phyloP scores from a whole-genome alignment of 2,329 filamentous ascomycete genomes.

The Nothomitra cinnamomea region DNA sequence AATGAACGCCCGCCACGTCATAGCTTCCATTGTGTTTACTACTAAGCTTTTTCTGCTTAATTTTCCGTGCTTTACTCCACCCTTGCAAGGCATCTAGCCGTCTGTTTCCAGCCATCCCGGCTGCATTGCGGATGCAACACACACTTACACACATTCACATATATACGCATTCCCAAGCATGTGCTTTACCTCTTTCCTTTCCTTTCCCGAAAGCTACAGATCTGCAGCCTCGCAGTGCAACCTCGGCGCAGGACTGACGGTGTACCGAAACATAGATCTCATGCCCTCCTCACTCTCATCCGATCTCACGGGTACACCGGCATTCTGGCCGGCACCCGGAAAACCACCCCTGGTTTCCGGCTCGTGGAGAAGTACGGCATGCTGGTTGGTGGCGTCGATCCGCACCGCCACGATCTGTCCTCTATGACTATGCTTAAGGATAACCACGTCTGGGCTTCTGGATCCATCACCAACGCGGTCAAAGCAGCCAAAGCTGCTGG shows the following conservation, averaged over 20 bases:
- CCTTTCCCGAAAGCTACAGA: background rate
- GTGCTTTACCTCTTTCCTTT: background rate
- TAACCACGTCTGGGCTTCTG: slow-evolving; percentile 89
- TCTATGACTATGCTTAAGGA: slow-evolving; percentile 99
- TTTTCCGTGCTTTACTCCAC: too few relatives aligned
- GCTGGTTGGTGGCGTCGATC: slow-evolving; percentile 81
- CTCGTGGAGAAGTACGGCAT: slow-evolving; percentile 98
- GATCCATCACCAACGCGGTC: slow-evolving; percentile 75
- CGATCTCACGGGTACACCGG: slow-evolving; percentile 56
- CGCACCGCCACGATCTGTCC: slow-evolving; percentile 77
- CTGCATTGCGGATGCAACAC: too few relatives aligned
- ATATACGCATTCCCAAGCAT: too few relatives aligned
- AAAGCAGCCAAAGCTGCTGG: slow-evolving; percentile 65
- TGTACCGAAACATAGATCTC: slow-evolving; percentile 23
- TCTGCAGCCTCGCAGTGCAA: too few relatives aligned
- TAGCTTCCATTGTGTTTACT: background rate
- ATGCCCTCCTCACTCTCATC: slow-evolving; percentile 32
- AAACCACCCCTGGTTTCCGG: slow-evolving; percentile 91
- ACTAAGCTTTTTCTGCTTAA: too few relatives aligned
- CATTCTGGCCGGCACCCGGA: slow-evolving; percentile 81
- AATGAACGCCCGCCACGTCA: too few relatives aligned
- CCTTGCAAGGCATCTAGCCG: too few relatives aligned
- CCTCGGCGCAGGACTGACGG: too few relatives aligned
- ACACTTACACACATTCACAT: too few relatives aligned
- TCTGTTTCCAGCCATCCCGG: too few relatives aligned